A percentile compares a stretch with the other conserved stretches of the same genome.
phyloP scores from a whole-genome alignment of 2,329 filamentous ascomycete genomes.

The Arthrobotrys musiformis region DNA sequence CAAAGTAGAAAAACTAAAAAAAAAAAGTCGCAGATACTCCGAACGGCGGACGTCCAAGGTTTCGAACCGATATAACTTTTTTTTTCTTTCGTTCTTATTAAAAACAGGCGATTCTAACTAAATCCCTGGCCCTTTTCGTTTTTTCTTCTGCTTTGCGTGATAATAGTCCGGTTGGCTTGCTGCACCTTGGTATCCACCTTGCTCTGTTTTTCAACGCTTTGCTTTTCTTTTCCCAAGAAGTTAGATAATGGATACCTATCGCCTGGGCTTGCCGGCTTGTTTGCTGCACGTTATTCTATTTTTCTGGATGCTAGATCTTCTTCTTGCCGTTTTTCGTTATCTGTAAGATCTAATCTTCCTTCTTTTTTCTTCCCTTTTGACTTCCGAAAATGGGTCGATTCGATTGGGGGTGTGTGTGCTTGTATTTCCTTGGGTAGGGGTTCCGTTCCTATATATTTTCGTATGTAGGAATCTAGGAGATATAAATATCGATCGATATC shows the following conservation, averaged over 20 bases:
- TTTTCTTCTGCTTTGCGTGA: slow-evolving; percentile 35
- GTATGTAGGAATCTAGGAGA: background rate
- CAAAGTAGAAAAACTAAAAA: too few species aligned
- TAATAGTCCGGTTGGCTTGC: slow-evolving; percentile 53
- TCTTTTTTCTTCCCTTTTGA: background rate
- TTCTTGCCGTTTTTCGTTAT: slow-evolving; percentile 7
- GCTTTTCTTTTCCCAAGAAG: slow-evolving; percentile 16
- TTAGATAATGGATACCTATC: slow-evolving; percentile 4
- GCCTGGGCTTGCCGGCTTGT: slow-evolving; percentile 9
- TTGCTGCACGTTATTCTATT: slow-evolving; percentile 7
- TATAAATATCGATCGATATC: slow-evolving; percentile 4
- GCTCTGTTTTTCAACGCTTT: too few species aligned
- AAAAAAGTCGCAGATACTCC: slow-evolving; percentile 50
- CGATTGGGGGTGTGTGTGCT: background rate
- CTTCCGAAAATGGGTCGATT: slow-evolving; percentile 10
- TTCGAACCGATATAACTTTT: slow-evolving; percentile 51
- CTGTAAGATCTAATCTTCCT: slow-evolving; percentile 42
- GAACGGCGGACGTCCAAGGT: slow-evolving; percentile 33
- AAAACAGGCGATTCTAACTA: background rate
- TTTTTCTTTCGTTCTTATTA: background rate
- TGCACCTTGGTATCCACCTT: slow-evolving; percentile 34
- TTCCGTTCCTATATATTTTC: slow-evolving; percentile 17
- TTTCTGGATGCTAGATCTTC: slow-evolving; percentile 5
- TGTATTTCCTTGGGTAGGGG: background rate
- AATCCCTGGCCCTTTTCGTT: slow-evolving; percentile 1